These are phyloP conservation scores for Raphanus raphanistrum DNA, from an alignment of 345 rosid genomes.

Conservation along the genomic window DNA sequence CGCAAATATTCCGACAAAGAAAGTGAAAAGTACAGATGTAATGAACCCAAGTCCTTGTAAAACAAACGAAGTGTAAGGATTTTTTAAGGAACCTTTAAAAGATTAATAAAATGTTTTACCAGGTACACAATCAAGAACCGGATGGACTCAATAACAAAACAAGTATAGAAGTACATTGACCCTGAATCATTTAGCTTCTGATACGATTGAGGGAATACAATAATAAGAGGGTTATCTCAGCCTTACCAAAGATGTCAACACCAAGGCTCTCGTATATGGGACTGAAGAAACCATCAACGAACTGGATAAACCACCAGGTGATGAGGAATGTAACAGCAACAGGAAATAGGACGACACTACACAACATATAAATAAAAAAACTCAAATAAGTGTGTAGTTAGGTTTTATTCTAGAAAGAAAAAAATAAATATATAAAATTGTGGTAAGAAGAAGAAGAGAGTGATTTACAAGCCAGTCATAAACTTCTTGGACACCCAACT, in stretches of 20 bases:
- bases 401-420: not conserved
- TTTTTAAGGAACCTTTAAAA: not conserved
- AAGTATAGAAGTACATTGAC: not conserved
- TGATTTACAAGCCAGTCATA: slow-evolving; percentile 82
- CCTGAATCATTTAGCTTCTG: not conserved
- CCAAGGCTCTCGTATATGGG: slow-evolving; percentile 78
- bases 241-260: slow-evolving; percentile 74
- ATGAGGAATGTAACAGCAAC: slow-evolving; percentile 80
- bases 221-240: not conserved
- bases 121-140: not conserved
- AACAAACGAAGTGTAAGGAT: no score
- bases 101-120: not conserved
- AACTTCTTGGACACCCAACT: slow-evolving; percentile 94
- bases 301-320: slow-evolving; percentile 86
- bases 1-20: slow-evolving; percentile 77
- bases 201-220: not conserved
- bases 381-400: not conserved
- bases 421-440: not conserved
- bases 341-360: slow-evolving; percentile 85
- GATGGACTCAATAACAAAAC: not conserved
- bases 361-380: not conserved
- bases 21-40: slow-evolving; percentile 69
- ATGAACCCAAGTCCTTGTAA: slow-evolving; percentile 78
- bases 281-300: slow-evolving; percentile 86
- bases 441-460: not conserved